Percentiles rank a stretch among this genome's conserved stretches.
These are phyloP conservation scores for Venturia oleaginea DNA, from an alignment of 2,329 filamentous ascomycete species.

Conservation along the genomic window DNA sequence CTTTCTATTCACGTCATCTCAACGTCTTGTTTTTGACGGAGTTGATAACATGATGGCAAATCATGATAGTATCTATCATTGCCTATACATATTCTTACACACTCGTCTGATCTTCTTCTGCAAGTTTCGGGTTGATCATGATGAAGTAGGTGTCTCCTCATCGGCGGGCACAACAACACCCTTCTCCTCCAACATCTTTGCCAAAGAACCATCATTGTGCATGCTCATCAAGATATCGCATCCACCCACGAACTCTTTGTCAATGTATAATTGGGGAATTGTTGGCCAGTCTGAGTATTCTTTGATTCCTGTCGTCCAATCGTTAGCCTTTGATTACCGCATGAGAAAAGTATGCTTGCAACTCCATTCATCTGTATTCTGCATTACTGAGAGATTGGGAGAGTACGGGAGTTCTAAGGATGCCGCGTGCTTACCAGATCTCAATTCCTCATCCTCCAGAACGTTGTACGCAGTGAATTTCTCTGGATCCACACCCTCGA, in stretches of 20 bases:
- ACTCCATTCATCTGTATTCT: background rate
- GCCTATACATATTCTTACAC: background rate
- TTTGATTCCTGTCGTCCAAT: conserved; percentile 67
- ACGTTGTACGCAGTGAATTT: conserved; percentile 99
- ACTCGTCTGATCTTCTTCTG: background rate
- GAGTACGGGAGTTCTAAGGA: too few relatives aligned
- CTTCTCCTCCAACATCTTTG: conserved; percentile 87
- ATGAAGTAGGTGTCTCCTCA: conserved; percentile 12
- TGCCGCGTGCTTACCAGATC: conserved; percentile 52
- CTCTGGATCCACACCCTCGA: conserved; percentile 87
- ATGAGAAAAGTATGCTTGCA: background rate
- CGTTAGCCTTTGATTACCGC: conserved; percentile 15
- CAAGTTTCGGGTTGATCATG: background rate
- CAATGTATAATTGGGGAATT: conserved; percentile 90
- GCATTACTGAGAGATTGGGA: background rate
- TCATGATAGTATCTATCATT: background rate
- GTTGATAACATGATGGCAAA: background rate
- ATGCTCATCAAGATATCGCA: conserved; percentile 95
- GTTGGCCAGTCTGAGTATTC: conserved; percentile 99
- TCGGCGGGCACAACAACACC: conserved; percentile 58
- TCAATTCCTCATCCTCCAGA: conserved; percentile 78
- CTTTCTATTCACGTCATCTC: too few relatives aligned
- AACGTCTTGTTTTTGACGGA: too few relatives aligned
- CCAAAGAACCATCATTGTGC: conserved; percentile 91
- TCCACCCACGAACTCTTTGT: conserved; percentile 95